Evolutionary conservation across 2,329 filamentous ascomycete species (phyloP).

Genomic region (Colletotrichum sp.): DNA sequence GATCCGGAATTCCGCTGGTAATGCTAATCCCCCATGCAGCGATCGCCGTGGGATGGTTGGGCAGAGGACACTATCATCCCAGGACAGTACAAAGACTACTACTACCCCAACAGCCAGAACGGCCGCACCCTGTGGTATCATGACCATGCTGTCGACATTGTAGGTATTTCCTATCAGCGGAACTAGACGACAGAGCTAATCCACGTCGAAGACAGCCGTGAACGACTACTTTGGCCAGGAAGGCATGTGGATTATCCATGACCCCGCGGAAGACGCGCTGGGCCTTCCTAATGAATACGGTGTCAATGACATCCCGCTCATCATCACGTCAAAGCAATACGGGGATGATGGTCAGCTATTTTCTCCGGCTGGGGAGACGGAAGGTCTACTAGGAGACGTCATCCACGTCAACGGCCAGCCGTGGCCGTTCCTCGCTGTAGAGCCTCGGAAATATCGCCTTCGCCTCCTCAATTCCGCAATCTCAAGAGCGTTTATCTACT

Average conservation of each 20-base stretch:
- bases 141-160: conserved; percentile 44
- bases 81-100: conserved; percentile 66
- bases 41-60: conserved; percentile 46
- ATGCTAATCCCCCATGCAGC: conserved; percentile 17
- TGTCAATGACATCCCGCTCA: conserved; percentile 58
- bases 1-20: neutral
- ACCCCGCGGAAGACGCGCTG: conserved; percentile 52
- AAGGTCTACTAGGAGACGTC: conserved; percentile 58
- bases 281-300: conserved; percentile 54
- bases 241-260: conserved; percentile 59
- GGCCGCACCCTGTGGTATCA: conserved; percentile 65
- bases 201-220: conserved; percentile 44
- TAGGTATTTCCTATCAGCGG: conserved; percentile 8
- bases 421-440: conserved; percentile 62
- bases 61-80: conserved; percentile 54
- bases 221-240: conserved; percentile 63
- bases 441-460: conserved; percentile 66
- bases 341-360: conserved; percentile 53
- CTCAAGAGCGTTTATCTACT: conserved; percentile 52
- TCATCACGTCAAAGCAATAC: conserved; percentile 59
- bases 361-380: conserved; percentile 46
- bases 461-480: conserved; percentile 56
- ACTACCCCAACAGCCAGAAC: conserved; percentile 62
- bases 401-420: conserved; percentile 65
- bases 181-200: neutral